Conservation (phyloP, 441 rosid species). For the Lepidium campestre region DNA sequence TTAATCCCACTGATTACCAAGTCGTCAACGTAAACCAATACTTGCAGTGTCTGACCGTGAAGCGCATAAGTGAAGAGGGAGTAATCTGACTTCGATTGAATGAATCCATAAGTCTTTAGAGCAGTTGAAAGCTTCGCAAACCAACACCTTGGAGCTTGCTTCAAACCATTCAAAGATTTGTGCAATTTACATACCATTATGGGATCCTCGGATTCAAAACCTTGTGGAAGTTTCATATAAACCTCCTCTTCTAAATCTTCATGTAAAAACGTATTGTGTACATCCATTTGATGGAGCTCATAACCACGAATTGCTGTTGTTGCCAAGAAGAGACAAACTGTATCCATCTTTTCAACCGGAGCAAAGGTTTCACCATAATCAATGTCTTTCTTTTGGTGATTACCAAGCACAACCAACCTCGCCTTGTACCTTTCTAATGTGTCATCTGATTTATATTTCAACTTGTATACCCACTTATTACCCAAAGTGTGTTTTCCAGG, state of each 20-base stretch:
- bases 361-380: neutral
- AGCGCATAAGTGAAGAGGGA: neutral
- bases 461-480: neutral
- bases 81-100: neutral
- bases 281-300: neutral
- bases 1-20: neutral
- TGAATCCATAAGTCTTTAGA: neutral
- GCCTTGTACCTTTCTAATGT: neutral
- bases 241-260: neutral
- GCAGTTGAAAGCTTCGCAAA: neutral
- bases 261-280: neutral
- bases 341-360: neutral
- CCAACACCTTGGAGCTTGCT: neutral
- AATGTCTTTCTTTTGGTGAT: neutral
- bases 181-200: neutral
- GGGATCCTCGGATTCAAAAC: neutral
- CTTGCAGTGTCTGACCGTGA: neutral
- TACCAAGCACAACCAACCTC: neutral
- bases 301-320: too few species aligned
- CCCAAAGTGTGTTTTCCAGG: neutral
- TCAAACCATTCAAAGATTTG: neutral
- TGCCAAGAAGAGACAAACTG: neutral
- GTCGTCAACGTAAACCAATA: neutral
- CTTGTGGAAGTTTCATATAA: neutral
- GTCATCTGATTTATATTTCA: neutral